Evolutionary conservation across 768 basidiomycete genomes (phyloP).

Genomic region (Tylopilus sp.): DNA sequence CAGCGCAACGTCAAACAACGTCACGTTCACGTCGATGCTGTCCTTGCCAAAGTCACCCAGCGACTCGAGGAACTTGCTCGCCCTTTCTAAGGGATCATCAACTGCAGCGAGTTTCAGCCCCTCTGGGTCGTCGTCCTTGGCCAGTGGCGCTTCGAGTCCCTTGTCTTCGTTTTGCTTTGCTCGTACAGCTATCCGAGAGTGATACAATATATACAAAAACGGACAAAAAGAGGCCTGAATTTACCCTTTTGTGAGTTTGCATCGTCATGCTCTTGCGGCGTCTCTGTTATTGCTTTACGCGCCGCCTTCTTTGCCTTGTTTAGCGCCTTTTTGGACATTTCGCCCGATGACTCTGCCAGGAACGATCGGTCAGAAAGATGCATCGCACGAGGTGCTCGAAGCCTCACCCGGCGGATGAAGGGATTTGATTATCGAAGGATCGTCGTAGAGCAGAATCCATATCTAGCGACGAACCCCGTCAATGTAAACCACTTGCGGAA

Average conservation of each 20-base stretch:
- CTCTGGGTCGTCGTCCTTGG: constrained; percentile 82
- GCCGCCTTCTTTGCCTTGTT: constrained; percentile 86
- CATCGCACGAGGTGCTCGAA: constrained; percentile 19
- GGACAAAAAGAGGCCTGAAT: constrained; percentile 15
- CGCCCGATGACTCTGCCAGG: constrained; percentile 14
- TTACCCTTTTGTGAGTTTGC: constrained; percentile 59
- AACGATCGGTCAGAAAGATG: constrained; percentile 17
- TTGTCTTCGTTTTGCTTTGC: constrained; percentile 56
- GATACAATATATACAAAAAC: constrained; percentile 8
- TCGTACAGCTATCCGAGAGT: constrained; percentile 22
- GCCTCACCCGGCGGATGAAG: constrained; percentile 36
- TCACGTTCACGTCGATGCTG: constrained; percentile 69
- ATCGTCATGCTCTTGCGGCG: constrained; percentile 35
- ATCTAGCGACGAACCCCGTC: constrained; percentile 46
- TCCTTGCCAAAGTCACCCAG: constrained; percentile 49
- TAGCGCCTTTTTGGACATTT: constrained; percentile 69
- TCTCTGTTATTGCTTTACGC: constrained; percentile 52
- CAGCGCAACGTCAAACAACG: constrained; percentile 76
- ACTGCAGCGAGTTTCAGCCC: constrained; percentile 66
- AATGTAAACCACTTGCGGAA: constrained; percentile 10
- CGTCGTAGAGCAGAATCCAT: constrained; percentile 67
- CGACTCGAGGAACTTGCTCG: constrained; percentile 66
- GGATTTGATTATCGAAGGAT: constrained; percentile 55
- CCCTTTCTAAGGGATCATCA: constrained; percentile 68
- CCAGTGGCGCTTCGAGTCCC: constrained; percentile 52